Percentiles rank a stretch among this genome's conserved stretches.
Evolutionary conservation across 352 stramenopile genomes (phyloP).

Genomic region (Pythium sp.): DNA sequence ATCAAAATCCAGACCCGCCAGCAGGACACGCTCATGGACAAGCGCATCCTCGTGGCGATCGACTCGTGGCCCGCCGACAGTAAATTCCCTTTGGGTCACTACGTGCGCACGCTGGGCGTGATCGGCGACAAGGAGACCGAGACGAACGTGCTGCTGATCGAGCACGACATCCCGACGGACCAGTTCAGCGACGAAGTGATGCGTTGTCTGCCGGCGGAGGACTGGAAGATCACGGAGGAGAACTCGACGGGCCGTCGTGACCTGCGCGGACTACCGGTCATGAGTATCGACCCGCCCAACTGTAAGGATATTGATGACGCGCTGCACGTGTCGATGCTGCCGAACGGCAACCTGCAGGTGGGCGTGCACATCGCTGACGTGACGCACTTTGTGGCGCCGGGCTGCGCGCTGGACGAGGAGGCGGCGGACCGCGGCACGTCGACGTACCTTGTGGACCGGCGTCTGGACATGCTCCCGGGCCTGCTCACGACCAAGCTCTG

Average conservation of each 20-base stretch:
- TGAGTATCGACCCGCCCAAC: constrained; percentile 88
- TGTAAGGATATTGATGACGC: constrained; percentile 99
- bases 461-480: constrained; percentile 98
- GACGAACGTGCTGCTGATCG: constrained; percentile 93
- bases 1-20: constrained; percentile 94
- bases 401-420: constrained; percentile 94
- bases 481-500: constrained; percentile 98
- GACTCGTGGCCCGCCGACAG: constrained; percentile 92
- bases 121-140: constrained; percentile 97
- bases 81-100: constrained; percentile 94
- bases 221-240: constrained; percentile 95
- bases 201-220: constrained; percentile 89
- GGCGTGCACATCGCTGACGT: constrained; percentile 99
- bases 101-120: constrained; percentile 94
- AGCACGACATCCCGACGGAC: constrained; percentile 95
- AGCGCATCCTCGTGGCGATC: constrained; percentile 93
- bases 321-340: constrained; percentile 90
- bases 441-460: constrained; percentile 98
- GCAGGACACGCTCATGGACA: constrained; percentile 87
- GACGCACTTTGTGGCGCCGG: constrained; percentile 96
- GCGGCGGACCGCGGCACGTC: constrained; percentile 90
- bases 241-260: constrained; percentile 90
- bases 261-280: constrained; percentile 91
- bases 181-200: constrained; percentile 88
- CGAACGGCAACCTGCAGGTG: constrained; percentile 92